A percentile compares a stretch with the other conserved stretches of the same genome.
These are phyloP conservation scores for Mycena leptocephala DNA, from an alignment of 768 basidiomycete genomes.

Conservation along the genomic window DNA sequence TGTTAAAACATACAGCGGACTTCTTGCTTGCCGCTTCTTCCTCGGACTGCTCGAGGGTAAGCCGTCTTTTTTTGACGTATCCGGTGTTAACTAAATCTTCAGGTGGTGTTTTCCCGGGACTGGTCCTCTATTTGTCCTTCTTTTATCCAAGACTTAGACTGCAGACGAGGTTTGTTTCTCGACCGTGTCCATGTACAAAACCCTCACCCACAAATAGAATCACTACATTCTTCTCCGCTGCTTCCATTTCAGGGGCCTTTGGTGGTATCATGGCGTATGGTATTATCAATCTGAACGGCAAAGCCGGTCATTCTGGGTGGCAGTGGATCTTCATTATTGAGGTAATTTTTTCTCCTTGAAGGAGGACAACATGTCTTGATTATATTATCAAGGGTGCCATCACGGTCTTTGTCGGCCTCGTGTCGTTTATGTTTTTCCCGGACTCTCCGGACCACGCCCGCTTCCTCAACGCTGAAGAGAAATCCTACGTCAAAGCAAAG, in stretches of 20 bases:
- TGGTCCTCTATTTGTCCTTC: constrained; percentile 71
- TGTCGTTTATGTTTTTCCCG: constrained; percentile 67
- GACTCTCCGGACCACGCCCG: constrained; percentile 58
- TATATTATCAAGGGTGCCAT: constrained; percentile 70
- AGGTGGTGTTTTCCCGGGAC: constrained; percentile 74
- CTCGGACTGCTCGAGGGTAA: constrained; percentile 67
- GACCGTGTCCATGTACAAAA: constrained; percentile 39
- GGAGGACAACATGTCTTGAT: neutral
- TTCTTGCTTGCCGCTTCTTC: constrained; percentile 67
- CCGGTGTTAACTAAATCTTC: neutral
- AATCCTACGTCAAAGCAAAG: constrained; percentile 59
- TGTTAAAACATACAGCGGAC: constrained; percentile 59
- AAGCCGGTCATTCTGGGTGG: constrained; percentile 72
- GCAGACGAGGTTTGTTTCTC: constrained; percentile 59
- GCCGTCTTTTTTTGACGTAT: neutral
- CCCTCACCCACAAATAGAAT: constrained; percentile 59
- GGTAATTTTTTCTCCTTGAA: constrained; percentile 29
- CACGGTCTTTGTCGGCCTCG: constrained; percentile 71
- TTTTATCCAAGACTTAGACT: constrained; percentile 69
- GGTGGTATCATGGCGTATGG: constrained; percentile 79
- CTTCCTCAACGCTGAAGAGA: constrained; percentile 70
- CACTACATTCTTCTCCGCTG: constrained; percentile 65
- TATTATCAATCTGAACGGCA: constrained; percentile 76
- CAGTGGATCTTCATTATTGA: constrained; percentile 77
- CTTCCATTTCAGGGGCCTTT: constrained; percentile 77